Evolutionary conservation across 495 filamentous ascomycete species (phyloP).

Genomic region (Polyplosphaeria fusca): DNA sequence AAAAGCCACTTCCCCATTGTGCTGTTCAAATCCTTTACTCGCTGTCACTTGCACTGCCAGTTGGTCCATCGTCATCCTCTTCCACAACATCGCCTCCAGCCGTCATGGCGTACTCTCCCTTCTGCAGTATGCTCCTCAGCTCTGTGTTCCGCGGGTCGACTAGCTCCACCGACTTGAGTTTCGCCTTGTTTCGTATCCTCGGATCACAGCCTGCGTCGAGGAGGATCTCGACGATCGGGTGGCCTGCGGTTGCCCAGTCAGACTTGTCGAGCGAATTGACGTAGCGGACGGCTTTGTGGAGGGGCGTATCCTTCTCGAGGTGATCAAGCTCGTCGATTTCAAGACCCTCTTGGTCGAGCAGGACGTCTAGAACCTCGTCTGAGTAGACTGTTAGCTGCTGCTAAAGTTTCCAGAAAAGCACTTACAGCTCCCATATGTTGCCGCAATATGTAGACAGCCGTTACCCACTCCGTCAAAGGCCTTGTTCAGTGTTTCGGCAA

Average conservation of each 20-base stretch:
- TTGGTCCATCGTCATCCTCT: slow-evolving; percentile 39
- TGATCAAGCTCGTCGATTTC: slow-evolving; percentile 88
- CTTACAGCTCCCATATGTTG: slow-evolving; percentile 79
- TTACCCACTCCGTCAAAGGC: slow-evolving; percentile 82
- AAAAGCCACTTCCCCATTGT: too few relatives aligned
- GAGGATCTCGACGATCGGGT: slow-evolving; percentile 79
- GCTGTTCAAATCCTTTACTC: slow-evolving; percentile 30
- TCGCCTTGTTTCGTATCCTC: slow-evolving; percentile 67
- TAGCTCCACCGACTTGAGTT: slow-evolving; percentile 64
- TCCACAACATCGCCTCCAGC: slow-evolving; percentile 40
- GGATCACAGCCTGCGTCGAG: slow-evolving; percentile 88
- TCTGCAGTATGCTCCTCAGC: slow-evolving; percentile 65
- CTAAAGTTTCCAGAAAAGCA: slow-evolving; percentile 15
- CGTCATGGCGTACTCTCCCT: slow-evolving; percentile 60
- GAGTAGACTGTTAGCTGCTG: neutral
- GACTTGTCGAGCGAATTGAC: slow-evolving; percentile 56
- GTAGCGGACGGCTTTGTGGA: slow-evolving; percentile 84
- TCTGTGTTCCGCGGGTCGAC: slow-evolving; percentile 69
- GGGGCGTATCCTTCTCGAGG: slow-evolving; percentile 79
- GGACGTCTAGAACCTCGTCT: slow-evolving; percentile 86
- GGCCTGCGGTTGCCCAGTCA: slow-evolving; percentile 58
- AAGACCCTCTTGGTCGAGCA: slow-evolving; percentile 91
- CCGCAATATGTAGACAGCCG: slow-evolving; percentile 84
- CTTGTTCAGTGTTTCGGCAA: slow-evolving; percentile 74
- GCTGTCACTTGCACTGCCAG: slow-evolving; percentile 42